A percentile compares a stretch with the other conserved stretches of the same genome.
Conservation (phyloP, 805 yeast species). For the Sporopachydermia lactativora region DNA sequence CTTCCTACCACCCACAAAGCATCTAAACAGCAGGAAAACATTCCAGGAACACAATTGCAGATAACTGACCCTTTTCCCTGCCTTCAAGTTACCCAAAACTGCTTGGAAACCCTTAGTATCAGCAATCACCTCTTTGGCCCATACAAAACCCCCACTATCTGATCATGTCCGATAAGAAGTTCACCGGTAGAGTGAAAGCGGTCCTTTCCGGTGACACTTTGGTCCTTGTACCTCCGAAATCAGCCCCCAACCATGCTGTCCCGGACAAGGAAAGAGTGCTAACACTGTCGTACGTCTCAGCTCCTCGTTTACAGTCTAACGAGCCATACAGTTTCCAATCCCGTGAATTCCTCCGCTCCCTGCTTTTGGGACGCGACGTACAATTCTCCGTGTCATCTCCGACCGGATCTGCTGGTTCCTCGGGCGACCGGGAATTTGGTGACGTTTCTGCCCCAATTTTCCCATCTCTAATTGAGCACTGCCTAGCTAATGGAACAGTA, state of each 20-base stretch:
- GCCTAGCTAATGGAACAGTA: constrained; percentile 45
- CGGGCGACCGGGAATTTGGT: constrained; percentile 49
- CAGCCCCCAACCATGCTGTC: constrained; percentile 19
- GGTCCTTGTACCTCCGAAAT: constrained; percentile 34
- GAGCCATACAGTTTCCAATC: constrained; percentile 41
- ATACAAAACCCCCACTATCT: too few species aligned
- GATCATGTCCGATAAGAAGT: too few species aligned
- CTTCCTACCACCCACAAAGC: too few species aligned
- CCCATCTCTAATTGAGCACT: constrained; percentile 40
- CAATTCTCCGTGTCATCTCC: constrained; percentile 44
- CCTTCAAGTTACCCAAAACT: too few species aligned
- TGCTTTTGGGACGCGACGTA: constrained; percentile 50
- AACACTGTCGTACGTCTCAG: constrained; percentile 49
- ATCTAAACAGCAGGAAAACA: too few species aligned
- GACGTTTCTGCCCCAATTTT: constrained; percentile 54
- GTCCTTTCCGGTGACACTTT: constrained; percentile 62
- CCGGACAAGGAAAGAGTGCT: constrained; percentile 44
- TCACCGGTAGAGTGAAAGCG: constrained; percentile 48
- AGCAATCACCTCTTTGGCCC: too few species aligned
- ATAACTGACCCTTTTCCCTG: too few species aligned
- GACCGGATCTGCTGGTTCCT: constrained; percentile 20
- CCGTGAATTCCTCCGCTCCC: constrained; percentile 45
- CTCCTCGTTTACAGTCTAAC: constrained; percentile 33
- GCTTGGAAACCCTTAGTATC: too few species aligned
- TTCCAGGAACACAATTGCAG: too few species aligned